phyloP scores from a whole-genome alignment of 208 protist genomes.

The Polymyxa betae region DNA sequence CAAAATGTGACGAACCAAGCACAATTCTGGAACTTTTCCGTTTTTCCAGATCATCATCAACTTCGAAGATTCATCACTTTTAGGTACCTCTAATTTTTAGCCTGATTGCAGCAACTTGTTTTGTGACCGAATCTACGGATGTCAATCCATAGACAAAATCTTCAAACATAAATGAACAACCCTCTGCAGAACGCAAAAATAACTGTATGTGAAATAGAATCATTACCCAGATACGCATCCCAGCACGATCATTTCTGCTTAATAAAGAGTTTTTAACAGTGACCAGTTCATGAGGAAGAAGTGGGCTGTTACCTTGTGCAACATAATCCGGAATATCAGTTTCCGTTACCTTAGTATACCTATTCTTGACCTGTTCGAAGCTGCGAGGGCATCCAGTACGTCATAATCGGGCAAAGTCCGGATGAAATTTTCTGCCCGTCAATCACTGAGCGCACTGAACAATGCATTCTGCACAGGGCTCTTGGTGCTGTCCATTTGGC shows the following conservation, averaged over 20 bases:
- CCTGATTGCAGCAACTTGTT: background rate
- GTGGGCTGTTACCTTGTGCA: background rate
- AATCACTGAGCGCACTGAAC: background rate
- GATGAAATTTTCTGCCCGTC: background rate
- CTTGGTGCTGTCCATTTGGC: background rate
- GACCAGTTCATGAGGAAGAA: conserved; percentile 40
- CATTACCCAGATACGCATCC: background rate
- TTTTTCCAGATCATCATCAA: background rate
- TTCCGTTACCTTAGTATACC: background rate
- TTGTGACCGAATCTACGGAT: background rate
- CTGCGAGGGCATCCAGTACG: background rate
- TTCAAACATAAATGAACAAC: background rate
- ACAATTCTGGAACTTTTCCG: background rate
- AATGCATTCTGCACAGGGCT: background rate
- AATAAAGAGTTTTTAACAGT: background rate
- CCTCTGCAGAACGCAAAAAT: conserved; percentile 3
- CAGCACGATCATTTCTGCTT: background rate
- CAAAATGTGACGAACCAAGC: conserved; percentile 22
- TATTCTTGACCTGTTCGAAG: background rate
- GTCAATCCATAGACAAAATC: background rate
- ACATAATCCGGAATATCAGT: background rate
- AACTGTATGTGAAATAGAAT: conserved; percentile 27
- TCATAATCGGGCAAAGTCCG: background rate
- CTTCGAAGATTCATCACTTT: background rate
- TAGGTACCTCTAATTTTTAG: background rate